A percentile compares a stretch with the other conserved stretches of the same genome.
These are phyloP conservation scores for Spiraea crenata DNA, from an alignment of 331 rosid species.

Conservation along the genomic window DNA sequence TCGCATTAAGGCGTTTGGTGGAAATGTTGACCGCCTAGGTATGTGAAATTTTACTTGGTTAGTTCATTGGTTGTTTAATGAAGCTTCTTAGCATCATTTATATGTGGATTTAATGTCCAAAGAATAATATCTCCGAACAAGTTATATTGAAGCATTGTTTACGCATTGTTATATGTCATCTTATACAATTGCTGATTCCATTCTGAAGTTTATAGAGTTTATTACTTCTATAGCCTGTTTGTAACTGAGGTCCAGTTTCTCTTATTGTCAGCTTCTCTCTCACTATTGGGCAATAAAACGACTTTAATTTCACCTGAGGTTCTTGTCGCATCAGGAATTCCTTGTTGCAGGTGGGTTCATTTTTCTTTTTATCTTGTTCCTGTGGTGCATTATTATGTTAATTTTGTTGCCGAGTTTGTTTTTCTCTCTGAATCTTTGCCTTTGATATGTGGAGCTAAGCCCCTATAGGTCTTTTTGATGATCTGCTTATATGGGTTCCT, in stretches of 20 bases:
- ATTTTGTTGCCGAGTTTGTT: not conserved
- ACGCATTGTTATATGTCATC: not conserved
- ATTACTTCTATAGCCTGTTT: slow-evolving; percentile 34
- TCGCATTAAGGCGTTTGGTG: slow-evolving; percentile 74
- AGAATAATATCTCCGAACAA: not conserved
- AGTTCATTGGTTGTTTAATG: slow-evolving; percentile 3
- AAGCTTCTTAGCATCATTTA: slow-evolving; percentile 6
- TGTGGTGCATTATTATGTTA: not conserved
- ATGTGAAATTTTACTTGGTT: slow-evolving; percentile 30
- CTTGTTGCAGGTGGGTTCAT: slow-evolving; percentile 87
- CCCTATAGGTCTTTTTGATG: slow-evolving; percentile 24
- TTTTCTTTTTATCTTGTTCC: not conserved
- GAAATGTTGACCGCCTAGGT: slow-evolving; percentile 82
- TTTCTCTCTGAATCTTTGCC: slow-evolving; percentile 18
- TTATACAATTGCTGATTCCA: slow-evolving; percentile 13
- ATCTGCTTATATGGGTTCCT: slow-evolving; percentile 41
- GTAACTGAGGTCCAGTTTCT: slow-evolving; percentile 54
- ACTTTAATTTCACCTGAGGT: slow-evolving; percentile 84
- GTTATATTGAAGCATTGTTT: not conserved
- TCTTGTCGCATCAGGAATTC: slow-evolving; percentile 77
- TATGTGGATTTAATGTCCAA: not conserved
- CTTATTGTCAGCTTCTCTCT: slow-evolving; percentile 88
- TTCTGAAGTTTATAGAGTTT: slow-evolving; percentile 26
- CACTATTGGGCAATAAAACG: slow-evolving; percentile 90
- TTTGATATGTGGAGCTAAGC: slow-evolving; percentile 18